phyloP scores from a whole-genome alignment of 768 basidiomycete species.

The Auriscalpium orientale region DNA sequence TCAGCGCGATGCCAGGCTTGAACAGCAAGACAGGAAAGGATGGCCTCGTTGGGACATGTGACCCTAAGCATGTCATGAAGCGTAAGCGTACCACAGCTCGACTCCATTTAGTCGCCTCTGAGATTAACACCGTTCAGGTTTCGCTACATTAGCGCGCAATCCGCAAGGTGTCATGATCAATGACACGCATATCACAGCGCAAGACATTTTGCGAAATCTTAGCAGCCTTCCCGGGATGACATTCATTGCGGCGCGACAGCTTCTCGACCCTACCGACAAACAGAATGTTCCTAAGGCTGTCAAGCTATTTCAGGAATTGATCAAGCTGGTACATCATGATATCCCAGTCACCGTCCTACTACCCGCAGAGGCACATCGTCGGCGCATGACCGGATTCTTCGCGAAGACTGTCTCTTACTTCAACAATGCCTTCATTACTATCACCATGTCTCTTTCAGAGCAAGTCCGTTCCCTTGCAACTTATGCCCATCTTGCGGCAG shows the following conservation, averaged over 20 bases:
- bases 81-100: background rate
- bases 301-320: background rate
- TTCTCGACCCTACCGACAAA: background rate
- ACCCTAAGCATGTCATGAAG: background rate
- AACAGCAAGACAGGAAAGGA: background rate
- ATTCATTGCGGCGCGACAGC: background rate
- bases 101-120: background rate
- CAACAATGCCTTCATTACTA: background rate
- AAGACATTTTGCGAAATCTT: background rate
- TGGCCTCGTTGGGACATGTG: background rate
- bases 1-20: background rate
- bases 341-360: too few relatives aligned
- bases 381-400: background rate
- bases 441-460: background rate
- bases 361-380: background rate
- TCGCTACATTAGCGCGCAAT: background rate
- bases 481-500: conserved; percentile 3
- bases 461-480: conserved; percentile 1
- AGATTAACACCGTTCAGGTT: background rate
- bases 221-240: background rate
- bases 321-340: background rate
- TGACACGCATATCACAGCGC: background rate
- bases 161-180: background rate
- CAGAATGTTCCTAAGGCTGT: background rate
- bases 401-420: background rate